These are phyloP conservation scores for Haplographium delicatum DNA, from an alignment of 495 filamentous ascomycete genomes.

Conservation along the genomic window DNA sequence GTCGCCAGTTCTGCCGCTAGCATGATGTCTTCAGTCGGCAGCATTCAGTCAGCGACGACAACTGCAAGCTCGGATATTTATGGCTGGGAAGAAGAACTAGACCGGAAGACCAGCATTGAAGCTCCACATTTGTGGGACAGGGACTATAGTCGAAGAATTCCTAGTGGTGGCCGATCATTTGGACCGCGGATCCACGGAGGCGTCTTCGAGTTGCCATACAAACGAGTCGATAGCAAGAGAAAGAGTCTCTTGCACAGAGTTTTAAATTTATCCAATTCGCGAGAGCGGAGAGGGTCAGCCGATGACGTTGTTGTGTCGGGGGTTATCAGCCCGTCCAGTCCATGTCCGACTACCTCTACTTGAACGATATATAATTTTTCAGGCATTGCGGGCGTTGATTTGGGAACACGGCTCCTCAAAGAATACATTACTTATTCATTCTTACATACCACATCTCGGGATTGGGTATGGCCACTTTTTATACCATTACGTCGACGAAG, in stretches of 20 bases:
- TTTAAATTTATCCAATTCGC: slow-evolving; percentile 23
- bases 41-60: slow-evolving; percentile 14
- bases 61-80: slow-evolving; percentile 18
- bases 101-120: slow-evolving; percentile 22
- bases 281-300: neutral
- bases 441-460: neutral
- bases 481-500: neutral
- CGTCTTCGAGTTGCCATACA: slow-evolving; percentile 2
- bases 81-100: slow-evolving; percentile 28
- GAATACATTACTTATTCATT: neutral
- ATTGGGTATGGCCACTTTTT: neutral
- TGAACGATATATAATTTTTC: slow-evolving; percentile 6
- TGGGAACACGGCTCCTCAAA: neutral
- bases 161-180: slow-evolving; percentile 12
- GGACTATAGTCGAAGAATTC: slow-evolving; percentile 7
- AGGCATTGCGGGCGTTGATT: slow-evolving; percentile 11
- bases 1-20: slow-evolving; percentile 21
- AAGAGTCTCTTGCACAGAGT: slow-evolving; percentile 40
- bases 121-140: slow-evolving; percentile 2
- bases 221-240: slow-evolving; percentile 29
- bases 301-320: slow-evolving; percentile 11
- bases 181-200: slow-evolving; percentile 11
- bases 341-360: slow-evolving; percentile 11
- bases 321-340: neutral
- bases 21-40: slow-evolving; percentile 19